Percentiles rank a stretch among this genome's conserved stretches.
Conservation (phyloP, 139 green algal species). For the Microglena sp. region DNA sequence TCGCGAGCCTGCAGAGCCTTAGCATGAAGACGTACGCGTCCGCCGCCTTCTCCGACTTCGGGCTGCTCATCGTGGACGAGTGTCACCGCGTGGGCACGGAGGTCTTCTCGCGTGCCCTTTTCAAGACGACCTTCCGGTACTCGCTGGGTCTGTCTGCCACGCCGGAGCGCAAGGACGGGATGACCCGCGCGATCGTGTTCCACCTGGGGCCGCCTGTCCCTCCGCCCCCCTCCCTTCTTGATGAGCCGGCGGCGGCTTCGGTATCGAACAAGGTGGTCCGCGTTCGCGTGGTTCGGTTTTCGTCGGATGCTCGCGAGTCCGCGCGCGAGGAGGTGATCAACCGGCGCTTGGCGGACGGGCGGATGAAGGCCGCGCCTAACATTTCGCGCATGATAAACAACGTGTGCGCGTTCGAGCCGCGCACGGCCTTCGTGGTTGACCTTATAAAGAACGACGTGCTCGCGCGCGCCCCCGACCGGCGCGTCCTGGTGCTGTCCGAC, state of each 20-base stretch:
- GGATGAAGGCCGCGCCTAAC: not conserved
- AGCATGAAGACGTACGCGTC: not conserved
- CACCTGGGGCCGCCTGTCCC: no score
- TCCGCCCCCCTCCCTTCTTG: no score
- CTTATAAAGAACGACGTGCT: not conserved
- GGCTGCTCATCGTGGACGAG: not conserved
- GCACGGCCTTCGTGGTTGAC: not conserved
- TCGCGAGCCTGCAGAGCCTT: not conserved
- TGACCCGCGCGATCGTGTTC: not conserved
- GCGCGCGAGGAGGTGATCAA: not conserved
- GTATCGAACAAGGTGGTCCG: no score
- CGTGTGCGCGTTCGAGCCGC: not conserved
- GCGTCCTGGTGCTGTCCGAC: not conserved
- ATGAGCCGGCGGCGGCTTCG: no score
- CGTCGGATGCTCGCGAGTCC: not conserved
- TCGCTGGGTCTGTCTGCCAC: not conserved
- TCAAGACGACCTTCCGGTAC: not conserved
- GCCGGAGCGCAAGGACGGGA: not conserved
- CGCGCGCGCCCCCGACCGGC: not conserved
- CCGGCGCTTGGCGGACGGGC: not conserved
- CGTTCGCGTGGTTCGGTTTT: not conserved
- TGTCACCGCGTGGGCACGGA: not conserved
- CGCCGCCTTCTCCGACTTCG: not conserved
- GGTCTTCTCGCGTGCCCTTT: not conserved
- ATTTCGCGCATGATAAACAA: not conserved